Percentiles rank a stretch among this genome's conserved stretches.
These are phyloP conservation scores for Phytophthora palmivora DNA, from an alignment of 352 stramenopile species.

Conservation along the genomic window DNA sequence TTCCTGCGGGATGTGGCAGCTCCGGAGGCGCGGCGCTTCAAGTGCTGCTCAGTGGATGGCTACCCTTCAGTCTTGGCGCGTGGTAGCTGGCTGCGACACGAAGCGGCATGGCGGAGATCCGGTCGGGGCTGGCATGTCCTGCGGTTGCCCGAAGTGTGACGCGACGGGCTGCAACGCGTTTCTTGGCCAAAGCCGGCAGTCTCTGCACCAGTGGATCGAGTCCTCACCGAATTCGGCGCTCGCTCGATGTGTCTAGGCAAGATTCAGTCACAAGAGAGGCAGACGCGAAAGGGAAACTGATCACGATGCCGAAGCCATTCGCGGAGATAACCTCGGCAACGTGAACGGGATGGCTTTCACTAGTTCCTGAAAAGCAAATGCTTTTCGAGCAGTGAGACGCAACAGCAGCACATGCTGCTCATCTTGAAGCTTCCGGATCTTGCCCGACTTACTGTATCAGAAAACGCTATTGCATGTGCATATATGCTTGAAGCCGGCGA, in stretches of 20 bases:
- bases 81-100: conserved; percentile 26
- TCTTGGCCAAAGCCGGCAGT: no score
- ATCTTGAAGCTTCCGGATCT: conserved; percentile 36
- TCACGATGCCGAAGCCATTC: conserved; percentile 18
- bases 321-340: conserved; percentile 4
- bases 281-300: conserved; percentile 36
- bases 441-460: no score
- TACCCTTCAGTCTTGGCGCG: conserved; percentile 9
- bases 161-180: conserved; percentile 29
- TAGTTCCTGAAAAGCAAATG: conserved; percentile 37
- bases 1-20: conserved; percentile 25
- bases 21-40: conserved; percentile 4
- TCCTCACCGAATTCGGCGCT: conserved; percentile 26
- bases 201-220: conserved; percentile 24
- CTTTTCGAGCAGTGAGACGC: conserved; percentile 36
- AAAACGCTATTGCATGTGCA: no score
- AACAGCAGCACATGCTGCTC: conserved; percentile 19
- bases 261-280: conserved; percentile 17
- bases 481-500: not conserved
- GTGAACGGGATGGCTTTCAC: conserved; percentile 7
- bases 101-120: conserved; percentile 25
- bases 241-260: conserved; percentile 24
- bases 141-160: conserved; percentile 34
- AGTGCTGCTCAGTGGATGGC: conserved; percentile 13
- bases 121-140: conserved; percentile 17